Percentiles rank a stretch among this genome's conserved stretches.
Evolutionary conservation across 495 filamentous ascomycete species (phyloP).

Genomic region (Penicillium canescens): DNA sequence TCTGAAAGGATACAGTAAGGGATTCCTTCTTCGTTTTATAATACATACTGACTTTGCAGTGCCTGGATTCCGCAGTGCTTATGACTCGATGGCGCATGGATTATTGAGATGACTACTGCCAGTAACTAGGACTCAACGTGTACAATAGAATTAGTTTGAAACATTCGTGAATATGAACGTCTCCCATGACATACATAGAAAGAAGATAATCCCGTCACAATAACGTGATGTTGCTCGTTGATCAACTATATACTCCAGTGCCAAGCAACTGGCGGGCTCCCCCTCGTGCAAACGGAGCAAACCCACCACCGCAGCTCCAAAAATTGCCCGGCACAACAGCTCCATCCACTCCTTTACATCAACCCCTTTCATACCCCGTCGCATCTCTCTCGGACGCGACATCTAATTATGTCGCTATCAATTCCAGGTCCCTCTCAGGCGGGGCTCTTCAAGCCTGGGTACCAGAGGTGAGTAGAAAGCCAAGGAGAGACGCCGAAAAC

Average conservation of each 20-base stretch:
- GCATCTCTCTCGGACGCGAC: conserved; percentile 27
- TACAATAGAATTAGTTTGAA: neutral
- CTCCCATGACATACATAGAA: no score
- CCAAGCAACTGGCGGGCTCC: conserved; percentile 29
- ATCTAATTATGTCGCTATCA: conserved; percentile 81
- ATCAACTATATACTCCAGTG: neutral
- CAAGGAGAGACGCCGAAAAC: conserved; percentile 6
- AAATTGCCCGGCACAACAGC: conserved; percentile 46
- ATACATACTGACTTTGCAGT: conserved; percentile 17
- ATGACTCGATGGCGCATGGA: conserved; percentile 2
- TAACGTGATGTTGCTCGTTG: neutral
- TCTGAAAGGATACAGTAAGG: conserved; percentile 33
- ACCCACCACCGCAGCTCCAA: conserved; percentile 44
- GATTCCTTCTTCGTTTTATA: neutral
- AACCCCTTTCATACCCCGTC: conserved; percentile 24
- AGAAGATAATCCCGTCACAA: neutral
- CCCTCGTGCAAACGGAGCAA: conserved; percentile 48
- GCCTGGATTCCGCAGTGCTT: conserved; percentile 35
- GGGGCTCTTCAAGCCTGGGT: conserved; percentile 93
- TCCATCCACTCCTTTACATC: conserved; percentile 19
- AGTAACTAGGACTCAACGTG: neutral
- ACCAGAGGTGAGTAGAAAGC: conserved; percentile 74
- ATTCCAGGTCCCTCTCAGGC: conserved; percentile 90
- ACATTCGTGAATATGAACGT: no score
- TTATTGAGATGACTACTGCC: conserved; percentile 3